Base-by-base conservation (phyloP, 768 basidiomycete species). In the Kwoniella botswanensis region DNA sequence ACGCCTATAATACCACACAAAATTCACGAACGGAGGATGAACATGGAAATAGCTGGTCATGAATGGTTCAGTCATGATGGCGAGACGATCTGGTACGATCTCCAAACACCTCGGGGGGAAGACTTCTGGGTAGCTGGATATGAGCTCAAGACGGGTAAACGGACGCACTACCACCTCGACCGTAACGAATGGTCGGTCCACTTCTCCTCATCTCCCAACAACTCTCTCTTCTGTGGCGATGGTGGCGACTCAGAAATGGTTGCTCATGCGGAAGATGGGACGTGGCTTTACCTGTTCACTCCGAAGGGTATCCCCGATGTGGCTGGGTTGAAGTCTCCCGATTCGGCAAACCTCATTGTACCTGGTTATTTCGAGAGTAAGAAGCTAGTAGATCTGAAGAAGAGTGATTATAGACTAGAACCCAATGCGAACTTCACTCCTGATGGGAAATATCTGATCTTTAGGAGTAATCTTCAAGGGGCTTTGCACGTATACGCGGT, bases 41-140 rank as follows among this genome's bases (percentile, higher is more conserved):
- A 71, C 35, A 74, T 74, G 73, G 73, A 74, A 56, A 74, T 74
- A 35, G 73, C 73, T 15, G 73, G 73, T 59, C 73, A 74, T 53
- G 73, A 74, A 41, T 74, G 73, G 73, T 74, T 59, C 52, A 63
- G 59, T 43, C 62, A 65, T 26, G 70, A 71, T 53, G 73, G 73
- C 4, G 41, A 60, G 46, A 65, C 58, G 11, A 64, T 74, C 5
- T 74, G 71, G 57, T 74, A 74, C 54, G 73, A 74, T 65, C 70
- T 74, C 3, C 73, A 74, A 41, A 74, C 73, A 10, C 73, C 73
- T 60, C 70, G 70, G 26, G 73, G 73, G 17, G 26, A 71, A 42
- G 73, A 59, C 54, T 74, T 74, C 41, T 74, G 70, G 70, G 41
- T 74, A 2, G 70, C 73, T 24, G 66, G 70, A n/a, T 74, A 74